phyloP scores from a whole-genome alignment of 2,329 filamentous ascomycete species.

The Epichloe sp. region DNA sequence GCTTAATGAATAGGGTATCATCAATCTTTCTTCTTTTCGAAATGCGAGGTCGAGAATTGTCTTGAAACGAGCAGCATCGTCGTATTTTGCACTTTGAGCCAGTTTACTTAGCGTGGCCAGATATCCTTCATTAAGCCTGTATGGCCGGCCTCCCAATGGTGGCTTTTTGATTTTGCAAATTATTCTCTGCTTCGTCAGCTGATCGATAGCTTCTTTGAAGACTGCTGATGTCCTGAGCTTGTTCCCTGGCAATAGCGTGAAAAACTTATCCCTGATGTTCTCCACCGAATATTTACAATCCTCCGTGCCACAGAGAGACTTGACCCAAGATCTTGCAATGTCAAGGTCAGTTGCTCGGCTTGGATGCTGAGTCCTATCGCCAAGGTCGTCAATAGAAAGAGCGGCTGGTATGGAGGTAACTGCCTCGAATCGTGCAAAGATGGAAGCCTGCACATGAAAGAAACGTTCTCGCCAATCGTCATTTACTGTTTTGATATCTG shows the following conservation, averaged over 20 bases:
- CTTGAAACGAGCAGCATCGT: conserved; percentile 48
- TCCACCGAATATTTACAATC: conserved; percentile 34
- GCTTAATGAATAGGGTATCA: conserved; percentile 42
- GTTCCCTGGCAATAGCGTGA: conserved; percentile 30
- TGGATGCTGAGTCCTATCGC: not conserved
- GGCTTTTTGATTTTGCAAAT: conserved; percentile 48
- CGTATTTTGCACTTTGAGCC: conserved; percentile 39
- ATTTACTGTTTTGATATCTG: conserved; percentile 18
- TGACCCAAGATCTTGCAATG: conserved; percentile 45
- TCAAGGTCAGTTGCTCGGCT: conserved; percentile 18
- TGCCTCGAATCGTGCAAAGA: conserved; percentile 44
- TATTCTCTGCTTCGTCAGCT: conserved; percentile 37
- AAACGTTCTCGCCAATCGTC: conserved; percentile 44
- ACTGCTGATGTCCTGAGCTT: conserved; percentile 27
- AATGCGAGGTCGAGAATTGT: conserved; percentile 44
- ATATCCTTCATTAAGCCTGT: conserved; percentile 48
- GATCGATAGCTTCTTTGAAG: conserved; percentile 34
- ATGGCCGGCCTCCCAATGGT: conserved; percentile 45
- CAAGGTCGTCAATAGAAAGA: conserved; percentile 12
- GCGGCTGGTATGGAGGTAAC: conserved; percentile 35
- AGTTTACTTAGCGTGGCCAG: conserved; percentile 42
- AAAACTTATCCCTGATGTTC: conserved; percentile 36
- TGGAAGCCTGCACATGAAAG: conserved; percentile 38
- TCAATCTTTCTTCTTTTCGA: conserved; percentile 24
- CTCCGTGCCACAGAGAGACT: conserved; percentile 42